A percentile compares a stretch with the other conserved stretches of the same genome.
phyloP scores from a whole-genome alignment of 768 basidiomycete species.

The Cystobasidium onofrii region DNA sequence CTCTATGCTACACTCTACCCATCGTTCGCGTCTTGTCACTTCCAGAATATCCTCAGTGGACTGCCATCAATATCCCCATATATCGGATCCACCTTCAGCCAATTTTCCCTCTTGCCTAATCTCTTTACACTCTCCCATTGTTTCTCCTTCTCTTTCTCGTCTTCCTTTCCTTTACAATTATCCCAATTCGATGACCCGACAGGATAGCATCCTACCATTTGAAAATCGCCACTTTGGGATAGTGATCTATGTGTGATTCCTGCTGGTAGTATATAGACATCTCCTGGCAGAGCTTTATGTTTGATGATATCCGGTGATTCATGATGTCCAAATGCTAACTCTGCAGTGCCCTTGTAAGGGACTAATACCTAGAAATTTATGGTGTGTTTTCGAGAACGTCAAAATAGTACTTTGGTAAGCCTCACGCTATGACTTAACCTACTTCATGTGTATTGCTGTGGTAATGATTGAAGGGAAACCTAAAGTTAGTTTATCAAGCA shows the following conservation, averaged over 20 bases:
- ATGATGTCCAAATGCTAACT: conserved; percentile 20
- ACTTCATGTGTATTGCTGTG: conserved; percentile 28
- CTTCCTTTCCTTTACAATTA: conserved; percentile 4
- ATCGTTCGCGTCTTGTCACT: no score
- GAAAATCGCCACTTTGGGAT: background rate
- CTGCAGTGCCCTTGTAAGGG: conserved; percentile 5
- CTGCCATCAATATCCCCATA: background rate
- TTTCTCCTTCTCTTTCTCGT: background rate
- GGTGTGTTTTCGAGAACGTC: background rate
- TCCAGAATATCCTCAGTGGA: background rate
- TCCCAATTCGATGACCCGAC: conserved; percentile 8
- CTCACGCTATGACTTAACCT: background rate
- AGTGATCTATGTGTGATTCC: conserved; percentile 12
- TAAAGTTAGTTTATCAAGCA: background rate
- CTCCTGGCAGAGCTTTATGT: background rate
- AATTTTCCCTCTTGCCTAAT: background rate
- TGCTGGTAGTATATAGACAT: conserved; percentile 22
- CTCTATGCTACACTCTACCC: no score
- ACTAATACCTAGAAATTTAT: conserved; percentile 1
- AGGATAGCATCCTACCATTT: conserved; percentile 26
- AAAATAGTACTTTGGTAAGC: background rate
- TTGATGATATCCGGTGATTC: conserved; percentile 7
- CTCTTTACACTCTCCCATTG: conserved; percentile 3
- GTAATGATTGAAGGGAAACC: conserved; percentile 22
- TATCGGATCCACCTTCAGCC: conserved; percentile 17